A percentile compares a stretch with the other conserved stretches of the same genome.
phyloP scores from a whole-genome alignment of 495 filamentous ascomycete species.

The Clavariopsis aquatica region DNA sequence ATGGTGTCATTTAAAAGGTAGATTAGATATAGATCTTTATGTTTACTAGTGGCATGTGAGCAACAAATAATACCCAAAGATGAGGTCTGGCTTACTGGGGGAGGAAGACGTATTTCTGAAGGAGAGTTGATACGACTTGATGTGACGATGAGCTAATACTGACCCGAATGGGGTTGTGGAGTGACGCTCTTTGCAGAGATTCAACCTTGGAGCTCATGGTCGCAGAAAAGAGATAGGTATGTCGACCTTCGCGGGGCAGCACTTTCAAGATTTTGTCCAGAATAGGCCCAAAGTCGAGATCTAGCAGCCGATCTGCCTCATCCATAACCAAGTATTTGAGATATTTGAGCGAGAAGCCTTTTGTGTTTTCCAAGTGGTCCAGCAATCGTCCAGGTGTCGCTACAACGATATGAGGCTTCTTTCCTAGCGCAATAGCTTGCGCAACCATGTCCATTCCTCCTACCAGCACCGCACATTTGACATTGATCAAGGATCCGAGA shows the following conservation, averaged over 20 bases:
- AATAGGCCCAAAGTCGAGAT: slow-evolving; percentile 91
- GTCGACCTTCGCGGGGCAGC: slow-evolving; percentile 68
- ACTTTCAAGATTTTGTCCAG: slow-evolving; percentile 92
- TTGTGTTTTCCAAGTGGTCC: slow-evolving; percentile 95
- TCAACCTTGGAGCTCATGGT: slow-evolving; percentile 94
- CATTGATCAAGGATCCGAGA: slow-evolving; percentile 77
- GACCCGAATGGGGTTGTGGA: slow-evolving; percentile 76
- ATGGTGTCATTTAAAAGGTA: slow-evolving; percentile 80
- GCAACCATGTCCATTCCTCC: slow-evolving; percentile 95
- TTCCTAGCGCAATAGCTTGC: slow-evolving; percentile 82
- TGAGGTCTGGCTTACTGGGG: slow-evolving; percentile 42
- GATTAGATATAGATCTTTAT: slow-evolving; percentile 90
- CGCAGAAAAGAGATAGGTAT: slow-evolving; percentile 89
- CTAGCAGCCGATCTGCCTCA: slow-evolving; percentile 88
- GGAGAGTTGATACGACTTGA: slow-evolving; percentile 81
- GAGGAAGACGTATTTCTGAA: slow-evolving; percentile 80
- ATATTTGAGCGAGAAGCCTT: slow-evolving; percentile 78
- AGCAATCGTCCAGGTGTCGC: slow-evolving; percentile 88
- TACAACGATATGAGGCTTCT: slow-evolving; percentile 86
- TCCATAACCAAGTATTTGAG: slow-evolving; percentile 88
- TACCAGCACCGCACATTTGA: slow-evolving; percentile 75
- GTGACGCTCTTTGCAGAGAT: slow-evolving; percentile 80
- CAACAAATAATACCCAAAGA: neutral
- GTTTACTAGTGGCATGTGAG: slow-evolving; percentile 29
- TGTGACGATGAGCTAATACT: slow-evolving; percentile 76